A percentile compares a stretch with the other conserved stretches of the same genome.
phyloP scores from a whole-genome alignment of 2,329 filamentous ascomycete genomes.

The Colletotrichum siamense region DNA sequence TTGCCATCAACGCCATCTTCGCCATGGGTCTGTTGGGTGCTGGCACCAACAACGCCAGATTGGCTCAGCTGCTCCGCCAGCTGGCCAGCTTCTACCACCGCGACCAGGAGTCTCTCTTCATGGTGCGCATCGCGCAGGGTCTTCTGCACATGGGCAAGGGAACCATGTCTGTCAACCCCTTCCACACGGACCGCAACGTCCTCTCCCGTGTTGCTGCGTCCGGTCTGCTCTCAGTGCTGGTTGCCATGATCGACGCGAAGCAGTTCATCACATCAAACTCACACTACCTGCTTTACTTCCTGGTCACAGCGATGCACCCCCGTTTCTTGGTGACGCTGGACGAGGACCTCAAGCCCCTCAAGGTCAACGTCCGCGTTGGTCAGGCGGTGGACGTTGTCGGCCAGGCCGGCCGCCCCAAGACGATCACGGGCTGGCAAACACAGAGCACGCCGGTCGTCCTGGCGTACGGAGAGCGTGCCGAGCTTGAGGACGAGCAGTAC shows the following conservation, averaged over 20 bases:
- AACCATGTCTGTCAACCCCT: slow-evolving; percentile 94
- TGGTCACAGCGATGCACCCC: slow-evolving; percentile 96
- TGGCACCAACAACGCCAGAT: slow-evolving; percentile 95
- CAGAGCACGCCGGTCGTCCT: slow-evolving; percentile 98
- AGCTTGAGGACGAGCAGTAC: slow-evolving; percentile 98
- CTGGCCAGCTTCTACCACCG: slow-evolving; percentile 98
- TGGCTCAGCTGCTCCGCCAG: slow-evolving; percentile 93
- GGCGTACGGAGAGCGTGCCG: slow-evolving; percentile 92
- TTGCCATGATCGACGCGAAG: slow-evolving; percentile 96
- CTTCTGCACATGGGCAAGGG: slow-evolving; percentile 99
- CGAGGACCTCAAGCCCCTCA: slow-evolving; percentile 90
- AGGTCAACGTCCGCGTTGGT: slow-evolving; percentile 94
- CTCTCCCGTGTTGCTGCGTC: slow-evolving; percentile 90
- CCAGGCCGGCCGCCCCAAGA: slow-evolving; percentile 96
- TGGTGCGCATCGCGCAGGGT: slow-evolving; percentile 98
- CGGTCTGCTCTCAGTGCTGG: slow-evolving; percentile 86
- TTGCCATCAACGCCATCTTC: slow-evolving; percentile 98
- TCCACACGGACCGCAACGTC: slow-evolving; percentile 97
- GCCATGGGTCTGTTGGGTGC: slow-evolving; percentile 97
- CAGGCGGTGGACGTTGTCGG: slow-evolving; percentile 98
- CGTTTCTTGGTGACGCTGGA: slow-evolving; percentile 96
- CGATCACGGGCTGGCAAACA: slow-evolving; percentile 99
- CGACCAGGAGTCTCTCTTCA: slow-evolving; percentile 95
- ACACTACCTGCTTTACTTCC: slow-evolving; percentile 97
- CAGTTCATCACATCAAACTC: slow-evolving; percentile 71